Evolutionary conservation across 2,329 filamentous ascomycete species (phyloP).

Genomic region (Chrysosporium keratinophilum): DNA sequence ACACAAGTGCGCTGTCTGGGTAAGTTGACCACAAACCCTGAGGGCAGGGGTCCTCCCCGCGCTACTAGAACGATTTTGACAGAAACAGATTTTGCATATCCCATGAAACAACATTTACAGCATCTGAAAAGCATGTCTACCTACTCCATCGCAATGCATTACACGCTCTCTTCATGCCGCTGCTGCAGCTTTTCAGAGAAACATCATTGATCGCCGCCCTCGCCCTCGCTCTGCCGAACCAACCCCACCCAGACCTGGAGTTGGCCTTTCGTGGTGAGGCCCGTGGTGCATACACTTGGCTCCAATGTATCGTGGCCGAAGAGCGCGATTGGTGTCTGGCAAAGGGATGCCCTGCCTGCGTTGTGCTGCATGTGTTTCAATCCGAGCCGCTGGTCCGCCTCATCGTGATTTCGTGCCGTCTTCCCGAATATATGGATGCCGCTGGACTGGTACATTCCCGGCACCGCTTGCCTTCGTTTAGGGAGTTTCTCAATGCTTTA

Average conservation of each 20-base stretch:
- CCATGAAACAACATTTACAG: constrained; percentile 26
- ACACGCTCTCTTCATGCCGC: constrained; percentile 48
- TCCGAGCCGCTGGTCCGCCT: constrained; percentile 39
- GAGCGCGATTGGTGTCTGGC: constrained; percentile 50
- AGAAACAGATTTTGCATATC: constrained; percentile 27
- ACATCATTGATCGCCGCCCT: constrained; percentile 44
- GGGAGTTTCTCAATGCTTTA: constrained; percentile 32
- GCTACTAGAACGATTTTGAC: background rate
- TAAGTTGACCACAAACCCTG: background rate
- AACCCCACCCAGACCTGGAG: constrained; percentile 44
- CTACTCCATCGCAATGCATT: constrained; percentile 49
- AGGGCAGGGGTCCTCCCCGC: no score
- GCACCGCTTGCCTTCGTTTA: constrained; percentile 22
- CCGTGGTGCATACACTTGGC: constrained; percentile 48
- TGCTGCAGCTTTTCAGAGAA: constrained; percentile 47
- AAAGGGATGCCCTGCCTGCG: constrained; percentile 44
- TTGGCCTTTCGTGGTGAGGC: constrained; percentile 48
- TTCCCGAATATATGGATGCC: constrained; percentile 29
- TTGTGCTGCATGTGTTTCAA: constrained; percentile 34
- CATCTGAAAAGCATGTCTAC: constrained; percentile 27
- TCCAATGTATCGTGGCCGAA: constrained; percentile 49
- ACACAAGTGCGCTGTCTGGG: constrained; percentile 20
- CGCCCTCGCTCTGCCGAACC: constrained; percentile 39
- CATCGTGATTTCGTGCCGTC: constrained; percentile 33
- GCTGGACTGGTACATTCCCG: constrained; percentile 17